Percentiles rank a stretch among this genome's conserved stretches.
These are phyloP conservation scores for Lecanicillium sp. DNA, from an alignment of 2,329 filamentous ascomycete genomes.

Conservation along the genomic window DNA sequence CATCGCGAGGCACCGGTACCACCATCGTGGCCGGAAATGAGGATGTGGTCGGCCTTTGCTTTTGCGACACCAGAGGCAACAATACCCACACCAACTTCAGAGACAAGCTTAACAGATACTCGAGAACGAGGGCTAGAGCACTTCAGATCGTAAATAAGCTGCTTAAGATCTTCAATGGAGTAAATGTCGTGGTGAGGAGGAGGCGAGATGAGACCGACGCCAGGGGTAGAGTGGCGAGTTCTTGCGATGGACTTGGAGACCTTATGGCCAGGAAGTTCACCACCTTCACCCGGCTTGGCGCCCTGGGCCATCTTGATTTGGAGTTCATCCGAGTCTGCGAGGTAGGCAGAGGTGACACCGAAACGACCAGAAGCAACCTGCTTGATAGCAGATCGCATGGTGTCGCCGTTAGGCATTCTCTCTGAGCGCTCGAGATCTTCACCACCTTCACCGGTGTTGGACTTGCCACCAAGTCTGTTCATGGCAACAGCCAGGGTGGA, in stretches of 20 bases:
- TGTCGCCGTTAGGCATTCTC: conserved; percentile 82
- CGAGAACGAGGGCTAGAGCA: conserved; percentile 88
- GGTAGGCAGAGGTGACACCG: conserved; percentile 89
- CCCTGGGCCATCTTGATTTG: conserved; percentile 99
- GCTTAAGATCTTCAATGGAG: conserved; percentile 95
- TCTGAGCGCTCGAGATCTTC: conserved; percentile 89
- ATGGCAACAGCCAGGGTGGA: conserved; percentile 92
- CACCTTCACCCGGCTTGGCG: conserved; percentile 94
- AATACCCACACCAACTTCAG: conserved; percentile 94
- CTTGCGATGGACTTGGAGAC: conserved; percentile 89
- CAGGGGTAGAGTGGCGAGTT: conserved; percentile 91
- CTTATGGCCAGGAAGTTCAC: conserved; percentile 94
- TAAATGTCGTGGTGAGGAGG: conserved; percentile 98
- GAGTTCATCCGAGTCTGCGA: conserved; percentile 89
- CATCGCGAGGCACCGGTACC: conserved; percentile 93
- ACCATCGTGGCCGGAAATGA: conserved; percentile 95
- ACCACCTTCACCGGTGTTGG: conserved; percentile 95
- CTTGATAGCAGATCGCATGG: conserved; percentile 96
- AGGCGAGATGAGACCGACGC: conserved; percentile 91
- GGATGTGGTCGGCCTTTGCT: conserved; percentile 91
- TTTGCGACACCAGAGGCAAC: conserved; percentile 96
- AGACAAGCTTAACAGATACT: conserved; percentile 95
- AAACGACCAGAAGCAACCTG: conserved; percentile 95
- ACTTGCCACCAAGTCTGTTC: conserved; percentile 94
- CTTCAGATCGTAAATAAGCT: conserved; percentile 95